Evolutionary conservation across 352 stramenopile genomes (phyloP), one percentile per base, ranked within the genome.

Genomic region (Phytophthora multivora): DNA sequence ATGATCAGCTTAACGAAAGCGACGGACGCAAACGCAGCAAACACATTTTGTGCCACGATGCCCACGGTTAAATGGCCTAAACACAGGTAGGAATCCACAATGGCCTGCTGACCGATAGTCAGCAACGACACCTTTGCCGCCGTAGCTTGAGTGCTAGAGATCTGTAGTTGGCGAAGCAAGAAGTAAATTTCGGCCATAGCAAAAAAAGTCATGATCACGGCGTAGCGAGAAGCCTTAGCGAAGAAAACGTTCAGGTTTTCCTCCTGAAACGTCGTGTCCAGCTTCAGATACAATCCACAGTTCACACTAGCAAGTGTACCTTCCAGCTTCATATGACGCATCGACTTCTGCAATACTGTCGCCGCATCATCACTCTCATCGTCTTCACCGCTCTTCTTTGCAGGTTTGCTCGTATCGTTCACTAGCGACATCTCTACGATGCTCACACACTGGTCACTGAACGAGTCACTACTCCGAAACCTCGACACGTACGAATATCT

Each of bases 1-100:
- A 98, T 98, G 45, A 99, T 90, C 5, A 99, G 80, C 79, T 99
- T 98, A 51, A 99, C 98, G 54, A 99, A 99, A 5, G 96, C 96
- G 26, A 98, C 93, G 23, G 87, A 97, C 1, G 93, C 95, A 74
- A 99, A 98, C 4, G 97, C 88, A 4, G 92, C 95, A 66, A 99
- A 99, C 11, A 99, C 83, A n/a, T 96, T 94, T 73, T 98, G 81
- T 5, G 83, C 83, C 4, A 98, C 83, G 35, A 99, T 90, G 51
- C 95, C 97, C 28, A 99, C 79, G 10, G 96, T 98, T 45, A 99
- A 85, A 70, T 99, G 96, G 10, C 84, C 82, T 8, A 99, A 83
- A 77, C 96, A 99, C 46, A 98, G 52, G 49, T 99, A 93, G 18
- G 96, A 98, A 69, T 99, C 97, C 26, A 97, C 66, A 45, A 97